A percentile compares a stretch with the other conserved stretches of the same genome.
Evolutionary conservation across 306 rosid species (phyloP).

Genomic region (Sicyos baderoa): DNA sequence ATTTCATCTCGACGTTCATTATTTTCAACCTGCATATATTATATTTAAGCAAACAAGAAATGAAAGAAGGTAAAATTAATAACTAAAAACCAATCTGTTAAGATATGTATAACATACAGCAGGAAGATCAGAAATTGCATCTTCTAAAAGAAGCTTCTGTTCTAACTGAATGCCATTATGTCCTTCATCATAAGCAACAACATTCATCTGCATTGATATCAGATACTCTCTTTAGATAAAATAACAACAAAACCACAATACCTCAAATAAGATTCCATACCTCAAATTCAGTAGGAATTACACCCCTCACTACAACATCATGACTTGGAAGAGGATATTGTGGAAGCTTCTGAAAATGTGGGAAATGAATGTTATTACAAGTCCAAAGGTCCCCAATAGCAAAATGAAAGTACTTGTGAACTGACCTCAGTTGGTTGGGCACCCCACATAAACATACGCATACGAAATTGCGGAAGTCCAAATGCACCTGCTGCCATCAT

Average conservation of each 20-base stretch:
- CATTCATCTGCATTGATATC: slow-evolving; percentile 33
- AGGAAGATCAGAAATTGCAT: slow-evolving; percentile 83
- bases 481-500: slow-evolving; percentile 83
- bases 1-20: slow-evolving; percentile 43
- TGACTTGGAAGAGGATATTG: slow-evolving; percentile 79
- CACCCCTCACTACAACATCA: slow-evolving; percentile 62
- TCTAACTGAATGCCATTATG: slow-evolving; percentile 22
- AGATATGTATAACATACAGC: slow-evolving; percentile 25
- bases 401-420: not conserved
- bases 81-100: not conserved
- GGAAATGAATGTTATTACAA: not conserved
- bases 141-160: slow-evolving; percentile 43
- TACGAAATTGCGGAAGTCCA: slow-evolving; percentile 75
- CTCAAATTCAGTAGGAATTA: slow-evolving; percentile 62
- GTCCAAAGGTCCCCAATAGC: not conserved
- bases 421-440: slow-evolving; percentile 48
- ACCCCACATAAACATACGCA: slow-evolving; percentile 84
- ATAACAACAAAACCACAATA: not conserved
- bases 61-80: not conserved
- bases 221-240: not conserved
- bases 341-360: slow-evolving; percentile 51
- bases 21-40: slow-evolving; percentile 40
- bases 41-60: not conserved
- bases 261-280: slow-evolving; percentile 21
- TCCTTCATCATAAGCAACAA: slow-evolving; percentile 53